These are phyloP conservation scores for Coemansia sp. DNA, from an alignment of 192 early-diverging fungal species.

Conservation along the genomic window DNA sequence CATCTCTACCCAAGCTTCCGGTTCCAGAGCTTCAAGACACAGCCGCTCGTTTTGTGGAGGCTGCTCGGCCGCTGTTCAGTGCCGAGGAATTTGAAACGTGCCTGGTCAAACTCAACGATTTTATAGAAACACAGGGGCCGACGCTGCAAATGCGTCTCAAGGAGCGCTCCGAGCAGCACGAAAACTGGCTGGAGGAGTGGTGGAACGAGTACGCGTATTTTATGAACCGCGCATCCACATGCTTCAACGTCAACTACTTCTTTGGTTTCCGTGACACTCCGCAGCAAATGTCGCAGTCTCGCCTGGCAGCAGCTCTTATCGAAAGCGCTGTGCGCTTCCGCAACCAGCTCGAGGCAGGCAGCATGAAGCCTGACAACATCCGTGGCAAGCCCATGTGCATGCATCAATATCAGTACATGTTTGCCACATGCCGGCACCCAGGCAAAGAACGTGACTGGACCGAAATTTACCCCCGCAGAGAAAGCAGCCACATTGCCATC, in stretches of 20 bases:
- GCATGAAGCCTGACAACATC: slow-evolving; percentile 68
- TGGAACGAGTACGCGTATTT: slow-evolving; percentile 58
- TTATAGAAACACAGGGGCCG: slow-evolving; percentile 48
- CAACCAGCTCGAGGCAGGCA: slow-evolving; percentile 56
- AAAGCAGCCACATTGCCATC: slow-evolving; percentile 72
- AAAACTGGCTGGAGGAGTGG: slow-evolving; percentile 55
- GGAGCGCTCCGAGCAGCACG: slow-evolving; percentile 33
- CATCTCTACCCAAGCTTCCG: slow-evolving; percentile 50
- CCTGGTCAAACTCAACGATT: slow-evolving; percentile 48
- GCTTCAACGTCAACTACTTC: slow-evolving; percentile 54
- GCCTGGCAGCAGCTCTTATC: slow-evolving; percentile 63
- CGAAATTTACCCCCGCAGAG: slow-evolving; percentile 56
- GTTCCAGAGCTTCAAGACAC: slow-evolving; percentile 60
- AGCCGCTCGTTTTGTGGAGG: slow-evolving; percentile 48
- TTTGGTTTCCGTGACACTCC: slow-evolving; percentile 53
- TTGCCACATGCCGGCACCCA: slow-evolving; percentile 78
- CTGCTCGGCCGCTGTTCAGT: slow-evolving; percentile 51
- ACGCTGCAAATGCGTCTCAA: slow-evolving; percentile 51
- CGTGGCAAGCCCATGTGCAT: slow-evolving; percentile 70
- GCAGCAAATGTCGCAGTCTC: slow-evolving; percentile 34
- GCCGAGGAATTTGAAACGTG: slow-evolving; percentile 54
- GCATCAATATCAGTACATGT: slow-evolving; percentile 82
- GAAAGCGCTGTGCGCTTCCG: slow-evolving; percentile 65
- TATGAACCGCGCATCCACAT: slow-evolving; percentile 49
- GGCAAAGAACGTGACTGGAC: slow-evolving; percentile 65